Evolutionary conservation across 495 filamentous ascomycete genomes (phyloP), one percentile per base, ranked within the genome.

Genomic region (Lepraria neglecta): DNA sequence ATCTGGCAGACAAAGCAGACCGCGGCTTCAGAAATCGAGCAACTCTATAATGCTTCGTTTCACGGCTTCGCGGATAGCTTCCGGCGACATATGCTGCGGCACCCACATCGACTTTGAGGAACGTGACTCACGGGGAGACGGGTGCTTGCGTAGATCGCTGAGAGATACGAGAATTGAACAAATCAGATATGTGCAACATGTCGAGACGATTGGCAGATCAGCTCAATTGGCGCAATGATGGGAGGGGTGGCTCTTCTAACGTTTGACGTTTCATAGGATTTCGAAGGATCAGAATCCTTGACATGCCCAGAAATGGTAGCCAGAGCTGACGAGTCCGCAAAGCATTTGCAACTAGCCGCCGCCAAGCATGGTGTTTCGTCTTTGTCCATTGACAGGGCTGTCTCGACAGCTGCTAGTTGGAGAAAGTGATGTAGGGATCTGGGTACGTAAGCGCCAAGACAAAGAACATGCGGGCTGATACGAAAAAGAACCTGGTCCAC

Each of bases 241-340:
- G 48, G 27, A 30, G 27, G 48, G 33, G 31, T 35, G 31, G 10
- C 33, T 35, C n/a, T 52, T n/a, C 27, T 6, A n/a, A n/a, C 27
- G 27, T 31, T 52, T 31, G 48, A 33, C 48, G 28, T 52, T 10
- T 31, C 14, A 24, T 33, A 31, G 21, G 46, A 43, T 21, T 59
- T 10, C 19, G 58, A 28, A 45, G 56, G 58, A 60, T 60, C 47
- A 27, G 21, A 31, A 60, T 60, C 58, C 58, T 43, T 31, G 58
- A 19, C 35, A 21, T 51, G 47, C 35, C 58, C n/a, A 52, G 35
- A 33, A 5, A 9, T 31, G 35, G 12, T 6, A 42, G 31, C 38
- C 24, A 42, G 17, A 42, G 38, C 40, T 56, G 54, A 56, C 54
- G 54, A 56, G 21, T 44, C 19, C 45, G 24, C 38, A 6, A 40